phyloP scores from a whole-genome alignment of 2,329 filamentous ascomycete genomes.

The Sporothrix pseudoabietina region DNA sequence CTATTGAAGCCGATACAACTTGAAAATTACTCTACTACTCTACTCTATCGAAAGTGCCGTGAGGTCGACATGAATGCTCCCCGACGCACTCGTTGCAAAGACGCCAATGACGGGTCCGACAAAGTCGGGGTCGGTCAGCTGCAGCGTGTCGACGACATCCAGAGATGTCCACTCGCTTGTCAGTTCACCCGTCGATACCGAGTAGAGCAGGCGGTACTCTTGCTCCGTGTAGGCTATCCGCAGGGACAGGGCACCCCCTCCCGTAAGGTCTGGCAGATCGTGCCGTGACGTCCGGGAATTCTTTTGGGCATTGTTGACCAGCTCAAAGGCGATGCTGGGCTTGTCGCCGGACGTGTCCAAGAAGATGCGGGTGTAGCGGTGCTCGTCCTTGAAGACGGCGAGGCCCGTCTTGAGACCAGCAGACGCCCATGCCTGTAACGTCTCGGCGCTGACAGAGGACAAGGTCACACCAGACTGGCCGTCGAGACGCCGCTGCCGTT shows the following conservation, averaged over 20 bases:
- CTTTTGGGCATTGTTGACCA: slow-evolving; percentile 14
- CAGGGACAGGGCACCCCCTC: not conserved
- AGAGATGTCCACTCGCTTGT: not conserved
- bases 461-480: not conserved
- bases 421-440: not conserved
- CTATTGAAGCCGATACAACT: too few relatives aligned
- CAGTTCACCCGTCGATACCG: not conserved
- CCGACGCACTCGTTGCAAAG: not conserved
- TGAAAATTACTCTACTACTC: not conserved
- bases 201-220: not conserved
- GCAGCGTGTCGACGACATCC: slow-evolving; percentile 9
- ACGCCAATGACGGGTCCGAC: slow-evolving; percentile 13
- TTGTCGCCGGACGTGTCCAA: not conserved
- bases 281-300: not conserved
- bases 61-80: not conserved
- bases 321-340: slow-evolving; percentile 1
- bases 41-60: not conserved
- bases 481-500: not conserved
- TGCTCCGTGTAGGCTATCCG: slow-evolving; percentile 10
- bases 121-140: slow-evolving; percentile 17
- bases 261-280: not conserved
- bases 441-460: not conserved
- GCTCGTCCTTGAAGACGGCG: slow-evolving; percentile 10
- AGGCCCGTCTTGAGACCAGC: not conserved
- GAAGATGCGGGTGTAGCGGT: slow-evolving; percentile 9